A percentile compares a stretch with the other conserved stretches of the same genome.
These are phyloP conservation scores for Tulasnella sp. DNA, from an alignment of 768 basidiomycete species.

Conservation along the genomic window DNA sequence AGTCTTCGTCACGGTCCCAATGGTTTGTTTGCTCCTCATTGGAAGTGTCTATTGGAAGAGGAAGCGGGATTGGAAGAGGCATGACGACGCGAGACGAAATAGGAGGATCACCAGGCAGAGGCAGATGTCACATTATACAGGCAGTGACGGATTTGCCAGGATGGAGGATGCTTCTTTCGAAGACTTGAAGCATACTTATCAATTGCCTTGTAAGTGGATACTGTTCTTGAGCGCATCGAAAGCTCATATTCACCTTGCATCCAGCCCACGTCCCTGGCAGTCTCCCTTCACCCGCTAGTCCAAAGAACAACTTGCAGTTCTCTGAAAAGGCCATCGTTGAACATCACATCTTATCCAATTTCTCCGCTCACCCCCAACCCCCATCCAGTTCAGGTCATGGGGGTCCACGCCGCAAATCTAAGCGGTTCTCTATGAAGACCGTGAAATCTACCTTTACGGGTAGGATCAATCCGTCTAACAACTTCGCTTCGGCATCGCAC, in stretches of 20 bases:
- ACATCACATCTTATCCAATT: not conserved
- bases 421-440: not conserved
- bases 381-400: not conserved
- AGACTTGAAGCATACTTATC: slow-evolving; percentile 1
- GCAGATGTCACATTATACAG: not conserved
- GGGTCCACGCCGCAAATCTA: not conserved
- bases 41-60: not conserved
- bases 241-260: not conserved
- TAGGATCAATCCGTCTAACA: slow-evolving; percentile 14
- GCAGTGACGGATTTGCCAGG: slow-evolving; percentile 3
- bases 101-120: not conserved
- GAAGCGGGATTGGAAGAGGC: not conserved
- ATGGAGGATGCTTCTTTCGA: slow-evolving; percentile 3
- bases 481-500: slow-evolving; percentile 8
- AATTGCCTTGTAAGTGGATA: not conserved
- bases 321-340: not conserved
- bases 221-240: not conserved
- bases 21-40: not conserved
- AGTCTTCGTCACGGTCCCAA: not conserved
- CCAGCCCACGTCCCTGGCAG: not conserved
- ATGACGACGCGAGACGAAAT: not conserved
- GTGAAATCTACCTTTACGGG: slow-evolving; percentile 14
- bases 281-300: slow-evolving; percentile 1
- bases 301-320: not conserved
- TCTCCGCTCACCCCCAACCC: not conserved